These are phyloP conservation scores for Ophiostoma australiae DNA, from an alignment of 2,329 filamentous ascomycete species.

Conservation along the genomic window DNA sequence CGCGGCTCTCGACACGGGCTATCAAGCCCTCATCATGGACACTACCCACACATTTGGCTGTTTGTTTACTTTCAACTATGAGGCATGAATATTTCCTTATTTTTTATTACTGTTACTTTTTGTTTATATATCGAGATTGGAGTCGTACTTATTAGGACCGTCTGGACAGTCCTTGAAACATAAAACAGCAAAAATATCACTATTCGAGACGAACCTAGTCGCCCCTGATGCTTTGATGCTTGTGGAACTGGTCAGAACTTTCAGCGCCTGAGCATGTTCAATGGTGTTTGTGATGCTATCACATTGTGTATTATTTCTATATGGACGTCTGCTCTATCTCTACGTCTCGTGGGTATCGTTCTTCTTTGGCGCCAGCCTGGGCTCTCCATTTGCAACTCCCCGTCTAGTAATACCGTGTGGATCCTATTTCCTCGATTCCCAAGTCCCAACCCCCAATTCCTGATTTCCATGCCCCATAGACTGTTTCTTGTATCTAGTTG, in stretches of 20 bases:
- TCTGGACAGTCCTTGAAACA: slow-evolving; percentile 5
- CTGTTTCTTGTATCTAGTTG: slow-evolving; percentile 37
- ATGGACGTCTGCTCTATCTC: not conserved
- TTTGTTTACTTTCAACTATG: not conserved
- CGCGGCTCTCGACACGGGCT: not conserved
- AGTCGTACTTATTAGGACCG: not conserved
- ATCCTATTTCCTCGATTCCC: no score
- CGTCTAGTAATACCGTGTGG: not conserved
- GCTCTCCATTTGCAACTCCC: not conserved
- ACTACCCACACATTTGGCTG: not conserved
- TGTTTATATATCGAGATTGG: not conserved
- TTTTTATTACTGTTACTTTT: not conserved
- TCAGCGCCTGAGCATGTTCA: no score
- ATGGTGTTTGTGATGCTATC: not conserved
- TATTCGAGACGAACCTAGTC: not conserved
- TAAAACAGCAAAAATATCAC: not conserved
- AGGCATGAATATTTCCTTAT: slow-evolving; percentile 11
- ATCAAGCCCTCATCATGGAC: not conserved
- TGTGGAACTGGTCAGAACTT: not conserved
- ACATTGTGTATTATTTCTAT: not conserved
- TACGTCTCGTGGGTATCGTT: slow-evolving; percentile 10
- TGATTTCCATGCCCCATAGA: not conserved
- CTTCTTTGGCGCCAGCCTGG: not conserved
- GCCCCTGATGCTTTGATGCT: not conserved
- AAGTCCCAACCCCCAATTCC: not conserved